A percentile compares a stretch with the other conserved stretches of the same genome.
Evolutionary conservation across 2,329 filamentous ascomycete species (phyloP).

Genomic region (Stachybotrys chlorohalonatus): DNA sequence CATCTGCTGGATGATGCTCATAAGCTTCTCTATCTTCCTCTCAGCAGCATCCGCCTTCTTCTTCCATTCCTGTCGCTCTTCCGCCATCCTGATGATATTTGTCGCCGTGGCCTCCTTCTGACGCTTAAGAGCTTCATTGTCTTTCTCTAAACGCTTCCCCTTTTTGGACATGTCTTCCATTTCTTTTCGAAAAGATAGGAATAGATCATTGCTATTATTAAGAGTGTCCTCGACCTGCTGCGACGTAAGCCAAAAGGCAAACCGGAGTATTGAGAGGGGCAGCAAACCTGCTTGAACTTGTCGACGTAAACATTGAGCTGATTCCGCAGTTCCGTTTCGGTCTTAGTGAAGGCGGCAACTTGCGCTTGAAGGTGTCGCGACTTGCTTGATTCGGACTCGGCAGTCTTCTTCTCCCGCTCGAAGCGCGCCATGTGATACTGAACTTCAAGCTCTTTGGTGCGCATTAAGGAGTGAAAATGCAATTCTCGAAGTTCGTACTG

Average conservation of each 20-base stretch:
- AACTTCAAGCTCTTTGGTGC: constrained; percentile 91
- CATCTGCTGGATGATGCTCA: constrained; percentile 92
- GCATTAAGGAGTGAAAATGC: constrained; percentile 85
- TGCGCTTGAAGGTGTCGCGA: constrained; percentile 82
- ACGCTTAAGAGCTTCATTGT: constrained; percentile 82
- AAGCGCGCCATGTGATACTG: constrained; percentile 83
- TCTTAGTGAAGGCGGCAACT: constrained; percentile 92
- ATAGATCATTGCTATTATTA: constrained; percentile 96
- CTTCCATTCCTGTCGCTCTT: constrained; percentile 78
- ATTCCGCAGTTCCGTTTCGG: constrained; percentile 84
- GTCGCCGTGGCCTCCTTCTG: constrained; percentile 91
- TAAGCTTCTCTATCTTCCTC: constrained; percentile 84
- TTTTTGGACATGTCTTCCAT: constrained; percentile 99
- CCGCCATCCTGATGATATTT: constrained; percentile 95
- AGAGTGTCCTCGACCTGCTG: constrained; percentile 90
- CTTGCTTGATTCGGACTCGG: constrained; percentile 71
- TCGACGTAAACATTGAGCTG: constrained; percentile 98
- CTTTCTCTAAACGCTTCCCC: constrained; percentile 92
- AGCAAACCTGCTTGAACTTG: constrained; percentile 93
- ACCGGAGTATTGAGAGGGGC: constrained; percentile 2
- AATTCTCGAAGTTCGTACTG: constrained; percentile 94
- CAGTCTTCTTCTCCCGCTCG: constrained; percentile 82
- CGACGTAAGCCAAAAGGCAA: constrained; percentile 15
- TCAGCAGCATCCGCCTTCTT: constrained; percentile 47
- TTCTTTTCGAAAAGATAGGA: constrained; percentile 93